Conservation (phyloP, 805 yeast genomes). For the Cyberlindnera maritima region DNA sequence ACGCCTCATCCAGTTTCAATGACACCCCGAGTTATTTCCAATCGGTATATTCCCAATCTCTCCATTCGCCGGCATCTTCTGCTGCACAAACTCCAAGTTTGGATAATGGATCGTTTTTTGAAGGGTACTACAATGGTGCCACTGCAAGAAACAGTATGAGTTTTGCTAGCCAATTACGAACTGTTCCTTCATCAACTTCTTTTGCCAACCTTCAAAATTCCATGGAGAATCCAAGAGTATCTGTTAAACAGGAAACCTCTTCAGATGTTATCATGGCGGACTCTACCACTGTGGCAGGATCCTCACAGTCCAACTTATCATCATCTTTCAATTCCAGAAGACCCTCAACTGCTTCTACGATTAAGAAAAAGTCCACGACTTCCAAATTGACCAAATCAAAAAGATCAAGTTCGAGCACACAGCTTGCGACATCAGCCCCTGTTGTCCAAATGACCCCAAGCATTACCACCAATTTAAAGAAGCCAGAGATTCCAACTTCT, state of each 20-base stretch:
- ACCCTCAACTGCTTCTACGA: slow-evolving; percentile 21
- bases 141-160: slow-evolving; percentile 17
- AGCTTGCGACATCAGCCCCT: slow-evolving; percentile 11
- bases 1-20: slow-evolving; percentile 17
- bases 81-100: slow-evolving; percentile 25
- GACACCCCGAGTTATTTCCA: slow-evolving; percentile 21
- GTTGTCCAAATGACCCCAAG: background rate
- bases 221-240: background rate
- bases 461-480: slow-evolving; percentile 4
- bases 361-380: slow-evolving; percentile 23
- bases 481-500: slow-evolving; percentile 16
- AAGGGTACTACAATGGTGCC: slow-evolving; percentile 20
- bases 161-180: slow-evolving; percentile 26
- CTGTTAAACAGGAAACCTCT: slow-evolving; percentile 6
- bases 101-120: slow-evolving; percentile 26
- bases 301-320: slow-evolving; percentile 14
- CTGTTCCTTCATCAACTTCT: slow-evolving; percentile 18
- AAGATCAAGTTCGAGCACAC: slow-evolving; percentile 22
- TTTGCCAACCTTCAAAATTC: slow-evolving; percentile 12
- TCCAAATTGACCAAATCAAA: slow-evolving; percentile 24
- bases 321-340: slow-evolving; percentile 23
- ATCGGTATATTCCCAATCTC: slow-evolving; percentile 15
- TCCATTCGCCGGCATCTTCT: slow-evolving; percentile 26
- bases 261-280: slow-evolving; percentile 15
- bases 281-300: background rate